Base-by-base conservation (phyloP, 192 early-diverging fungal species). In the Coemansia sp. region DNA sequence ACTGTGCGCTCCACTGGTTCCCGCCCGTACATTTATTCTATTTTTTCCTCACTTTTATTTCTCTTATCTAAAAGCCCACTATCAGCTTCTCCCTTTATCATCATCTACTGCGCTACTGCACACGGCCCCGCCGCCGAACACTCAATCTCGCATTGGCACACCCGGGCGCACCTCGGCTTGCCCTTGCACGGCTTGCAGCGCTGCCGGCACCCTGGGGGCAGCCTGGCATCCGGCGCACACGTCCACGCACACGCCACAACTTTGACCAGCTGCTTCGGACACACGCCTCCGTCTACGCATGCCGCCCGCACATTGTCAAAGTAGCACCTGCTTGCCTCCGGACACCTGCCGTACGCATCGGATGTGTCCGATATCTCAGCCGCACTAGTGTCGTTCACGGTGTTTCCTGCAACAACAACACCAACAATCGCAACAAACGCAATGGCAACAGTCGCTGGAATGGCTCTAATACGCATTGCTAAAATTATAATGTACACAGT, bases 41-140 rank as follows among this genome's bases (percentile, higher is more conserved):
- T 54, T 21, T 54, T 27, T 38, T n/a, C 52, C 4, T 7, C 27
- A 38, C 17, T 18, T 19, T 27, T 53, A 3, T 37, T n/a, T 39
- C 21, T 39, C 37, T 39, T 53, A n/a, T 39, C 10, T 39, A 39
- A 46, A 46, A 46, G n/a, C n/a, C n/a, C n/a, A n/a, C n/a, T n/a
- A n/a, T n/a, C n/a, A n/a, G n/a, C n/a, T n/a, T n/a, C n/a, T n/a
- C n/a, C n/a, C n/a, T n/a, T 14, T 40, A 40, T 40, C 41, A 43
- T 2, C 41, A 43, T 9, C 13, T 43, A 18, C 14, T 43, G 41
- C 9, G 12, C 17, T 40, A 3, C 41, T 46, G 18, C 45, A 46
- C 45, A 46, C 45, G 45, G 21, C 9, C 18, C 18, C 13, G 21
- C n/a, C 2, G 45, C 45, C 9, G 45, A 15, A 19, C 45, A 46